Conservation (phyloP, 768 basidiomycete species). For the Naganishia onofrii region DNA sequence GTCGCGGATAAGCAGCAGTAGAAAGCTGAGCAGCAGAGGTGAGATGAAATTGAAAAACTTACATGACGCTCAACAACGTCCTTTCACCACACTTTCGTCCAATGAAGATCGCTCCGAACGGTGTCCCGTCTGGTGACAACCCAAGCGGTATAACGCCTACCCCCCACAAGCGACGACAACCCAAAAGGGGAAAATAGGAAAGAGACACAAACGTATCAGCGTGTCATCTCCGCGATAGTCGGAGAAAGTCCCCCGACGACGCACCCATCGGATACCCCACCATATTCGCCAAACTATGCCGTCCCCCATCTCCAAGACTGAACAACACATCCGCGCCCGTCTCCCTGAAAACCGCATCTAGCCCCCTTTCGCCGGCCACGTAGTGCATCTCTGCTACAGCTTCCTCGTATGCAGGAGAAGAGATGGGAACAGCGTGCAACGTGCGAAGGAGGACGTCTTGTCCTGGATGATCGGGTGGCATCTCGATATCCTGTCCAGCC, state of each 20-base stretch:
- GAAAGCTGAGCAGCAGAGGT: no score
- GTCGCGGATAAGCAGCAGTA: no score
- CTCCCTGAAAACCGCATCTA: constrained; percentile 31
- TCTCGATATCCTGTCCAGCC: constrained; percentile 21
- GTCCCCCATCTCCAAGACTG: constrained; percentile 27
- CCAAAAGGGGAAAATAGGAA: background rate
- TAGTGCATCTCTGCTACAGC: constrained; percentile 32
- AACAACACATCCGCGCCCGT: constrained; percentile 30
- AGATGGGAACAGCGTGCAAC: constrained; percentile 19
- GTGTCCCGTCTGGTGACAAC: background rate
- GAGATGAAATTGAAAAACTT: no score
- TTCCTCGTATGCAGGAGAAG: constrained; percentile 29
- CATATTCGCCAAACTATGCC: constrained; percentile 34
- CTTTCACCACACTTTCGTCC: constrained; percentile 25
- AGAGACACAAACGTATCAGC: background rate
- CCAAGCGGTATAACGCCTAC: constrained; percentile 19
- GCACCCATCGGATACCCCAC: constrained; percentile 30
- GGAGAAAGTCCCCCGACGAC: background rate
- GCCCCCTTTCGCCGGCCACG: constrained; percentile 31
- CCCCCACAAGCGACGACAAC: background rate
- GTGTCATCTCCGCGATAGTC: no score
- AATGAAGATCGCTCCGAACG: constrained; percentile 22
- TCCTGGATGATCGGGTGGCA: constrained; percentile 30
- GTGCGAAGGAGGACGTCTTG: constrained; percentile 33
- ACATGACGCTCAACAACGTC: constrained; percentile 23